These are phyloP conservation scores for Tylopilus subfusipes DNA, from an alignment of 768 basidiomycete genomes.

Conservation along the genomic window DNA sequence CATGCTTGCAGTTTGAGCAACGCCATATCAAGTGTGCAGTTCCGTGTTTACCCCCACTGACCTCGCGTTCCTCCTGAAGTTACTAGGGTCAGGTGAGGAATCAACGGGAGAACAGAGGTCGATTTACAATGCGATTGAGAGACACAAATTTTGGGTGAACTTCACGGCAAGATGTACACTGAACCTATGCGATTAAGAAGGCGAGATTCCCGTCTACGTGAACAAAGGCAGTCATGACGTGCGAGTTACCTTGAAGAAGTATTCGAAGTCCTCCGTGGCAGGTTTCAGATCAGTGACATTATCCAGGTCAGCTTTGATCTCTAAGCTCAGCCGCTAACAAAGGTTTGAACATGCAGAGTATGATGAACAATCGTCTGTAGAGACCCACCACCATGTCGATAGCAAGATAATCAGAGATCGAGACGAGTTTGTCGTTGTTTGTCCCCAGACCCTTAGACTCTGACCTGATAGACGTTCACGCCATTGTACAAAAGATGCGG, in stretches of 20 bases:
- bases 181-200: constrained; percentile 44
- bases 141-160: constrained; percentile 67
- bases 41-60: constrained; percentile 63
- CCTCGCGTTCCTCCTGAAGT: constrained; percentile 57
- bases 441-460: background rate
- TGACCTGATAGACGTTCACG: background rate
- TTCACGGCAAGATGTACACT: constrained; percentile 79
- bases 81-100: constrained; percentile 3
- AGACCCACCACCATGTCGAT: constrained; percentile 51
- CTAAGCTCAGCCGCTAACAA: constrained; percentile 53
- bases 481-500: constrained; percentile 15
- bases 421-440: constrained; percentile 27
- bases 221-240: background rate
- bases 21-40: constrained; percentile 81
- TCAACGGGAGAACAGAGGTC: background rate
- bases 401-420: background rate
- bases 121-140: constrained; percentile 62
- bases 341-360: background rate
- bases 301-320: constrained; percentile 78
- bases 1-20: constrained; percentile 74
- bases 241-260: constrained; percentile 64
- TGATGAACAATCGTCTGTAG: background rate
- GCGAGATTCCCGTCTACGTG: background rate
- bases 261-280: constrained; percentile 67
- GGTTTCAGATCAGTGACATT: constrained; percentile 71